Evolutionary conservation across 208 protist species (phyloP), one percentile per base, ranked within the genome.

Genomic region (Crithidia expoeki): DNA sequence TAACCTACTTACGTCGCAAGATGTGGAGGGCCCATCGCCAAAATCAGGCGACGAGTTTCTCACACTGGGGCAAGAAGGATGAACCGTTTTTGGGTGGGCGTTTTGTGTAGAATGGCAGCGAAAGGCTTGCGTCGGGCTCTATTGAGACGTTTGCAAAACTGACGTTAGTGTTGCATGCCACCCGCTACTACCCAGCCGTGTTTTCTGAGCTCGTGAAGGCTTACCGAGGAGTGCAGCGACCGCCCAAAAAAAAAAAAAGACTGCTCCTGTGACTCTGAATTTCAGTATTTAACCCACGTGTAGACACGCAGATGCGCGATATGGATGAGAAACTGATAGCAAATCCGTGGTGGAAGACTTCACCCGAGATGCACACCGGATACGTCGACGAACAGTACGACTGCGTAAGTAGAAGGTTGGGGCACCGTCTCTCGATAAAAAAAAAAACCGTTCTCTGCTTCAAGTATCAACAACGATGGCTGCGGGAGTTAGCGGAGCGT

Each of bases 271-370:
- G 49, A 34, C 28, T 49, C 61, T 21, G 32, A 3, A 25, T 19
- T 67, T 14, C 23, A 25, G 27, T 67, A 57, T 33, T 10, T 47
- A 34, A 67, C 11, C 61, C 61, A 28, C 46, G 36, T 23, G 61
- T 46, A 2, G 30, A 55, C 32, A 12, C 21, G 47, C 19, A 38
- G n/a, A 57, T 55, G 33, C 25, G 23, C 14, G 61, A 42, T 9
- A 6, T 25, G 23, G 61, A 49, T 4, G 19, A 2, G 21, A 50
- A 28, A 19, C 47, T 52, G 32, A 57, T 49, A 21, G 46, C 46
- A 30, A 56, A 27, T 16, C 30, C 61, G 32, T 57, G 49, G 33
- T 67, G 61, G 61, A 33, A 0, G 17, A 67, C 46, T 1, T 16
- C 61, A 46, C 21, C 42, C 7, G 30, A 30, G 42, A 21, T 53